Percentiles rank a stretch among this genome's conserved stretches.
These are phyloP conservation scores for Houttuynia cordata DNA, from an alignment of 164 flowering plant species.

Conservation along the genomic window DNA sequence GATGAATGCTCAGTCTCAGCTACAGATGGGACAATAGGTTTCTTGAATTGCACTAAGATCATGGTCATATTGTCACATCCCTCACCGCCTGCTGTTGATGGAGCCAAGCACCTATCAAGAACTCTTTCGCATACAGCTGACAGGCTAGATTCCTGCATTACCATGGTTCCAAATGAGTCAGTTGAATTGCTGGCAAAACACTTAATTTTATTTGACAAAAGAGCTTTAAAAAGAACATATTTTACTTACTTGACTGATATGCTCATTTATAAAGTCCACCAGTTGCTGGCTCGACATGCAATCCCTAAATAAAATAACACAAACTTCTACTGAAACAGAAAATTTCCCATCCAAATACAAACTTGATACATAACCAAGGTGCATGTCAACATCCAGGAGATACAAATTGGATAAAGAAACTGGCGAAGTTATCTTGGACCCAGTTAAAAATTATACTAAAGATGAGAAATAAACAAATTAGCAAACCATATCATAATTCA, in stretches of 20 bases:
- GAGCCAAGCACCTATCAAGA: constrained; percentile 86
- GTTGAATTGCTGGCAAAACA: not conserved
- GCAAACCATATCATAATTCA: too few species aligned
- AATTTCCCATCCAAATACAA: not conserved
- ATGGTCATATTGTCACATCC: constrained; percentile 99
- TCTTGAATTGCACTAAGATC: constrained; percentile 92
- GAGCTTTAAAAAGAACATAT: not conserved
- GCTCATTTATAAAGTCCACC: constrained; percentile 82
- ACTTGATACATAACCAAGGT: not conserved
- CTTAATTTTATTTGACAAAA: too few species aligned
- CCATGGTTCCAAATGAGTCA: not conserved
- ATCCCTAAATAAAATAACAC: constrained; percentile 53
- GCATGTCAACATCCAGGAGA: not conserved
- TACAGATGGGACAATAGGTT: constrained; percentile 21
- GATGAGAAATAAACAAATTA: too few species aligned
- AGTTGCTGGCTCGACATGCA: constrained; percentile 99
- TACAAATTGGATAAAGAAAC: too few species aligned
- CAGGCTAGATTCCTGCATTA: constrained; percentile 75
- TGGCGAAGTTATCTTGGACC: too few species aligned
- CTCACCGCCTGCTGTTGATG: constrained; percentile 79
- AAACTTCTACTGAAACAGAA: not conserved
- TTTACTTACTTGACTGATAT: constrained; percentile 48
- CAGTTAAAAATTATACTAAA: too few species aligned
- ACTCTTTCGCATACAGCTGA: constrained; percentile 82
- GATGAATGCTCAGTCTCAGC: constrained; percentile 27